Evolutionary conservation across 1,284 basidiomycete species (phyloP), one percentile per base, ranked within the genome.

Genomic region (Irpex sp.): DNA sequence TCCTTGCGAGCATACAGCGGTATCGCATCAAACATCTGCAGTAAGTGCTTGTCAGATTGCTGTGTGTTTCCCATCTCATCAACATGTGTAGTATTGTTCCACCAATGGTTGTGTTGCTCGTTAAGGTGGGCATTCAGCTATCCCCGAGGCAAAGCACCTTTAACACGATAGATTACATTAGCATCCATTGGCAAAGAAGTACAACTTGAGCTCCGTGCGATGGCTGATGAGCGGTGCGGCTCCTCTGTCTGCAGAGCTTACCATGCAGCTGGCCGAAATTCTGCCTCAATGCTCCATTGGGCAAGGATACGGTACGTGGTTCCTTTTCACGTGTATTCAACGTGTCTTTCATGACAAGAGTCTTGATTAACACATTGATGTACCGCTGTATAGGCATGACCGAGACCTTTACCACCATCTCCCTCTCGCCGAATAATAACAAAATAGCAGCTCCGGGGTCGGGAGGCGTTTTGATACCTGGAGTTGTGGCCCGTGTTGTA

Each of bases 191-290:
- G 81, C 83, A 31, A 84, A 87, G 69, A 80, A 89, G 49, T 88
- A 88, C 69, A 83, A 93, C 68, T 77, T 96, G 26, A 82, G 79
- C 55, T 77, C 80, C 59, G 73, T 94, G 57, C 79, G 85, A 62
- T 77, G 82, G 69, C 79, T 86, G 65, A 82, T 92, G 77, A 79
- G 80, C 57, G 89, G 91, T 26, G 93, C 91, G 0, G 92, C 92
- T 0, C 92, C 92, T 3, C 76, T 94, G 4, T 87, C 89, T 2
- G 76, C 81, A 15, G 91, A 91, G 70, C 79, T 91, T 36, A 86
- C 82, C 60, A 66, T 78, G 44, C 81, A 85, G 67, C 73, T 91
- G 38, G 74, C 82, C 52, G 75, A 79, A 40, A 71, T 87, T 47
- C 74, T 93, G 13, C 89, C 89, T 0, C 73, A 83, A 21, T 82